A percentile compares a stretch with the other conserved stretches of the same genome.
Evolutionary conservation across 192 early-diverging fungal species (phyloP).

Genomic region (Rhizoclosmatium sp.): DNA sequence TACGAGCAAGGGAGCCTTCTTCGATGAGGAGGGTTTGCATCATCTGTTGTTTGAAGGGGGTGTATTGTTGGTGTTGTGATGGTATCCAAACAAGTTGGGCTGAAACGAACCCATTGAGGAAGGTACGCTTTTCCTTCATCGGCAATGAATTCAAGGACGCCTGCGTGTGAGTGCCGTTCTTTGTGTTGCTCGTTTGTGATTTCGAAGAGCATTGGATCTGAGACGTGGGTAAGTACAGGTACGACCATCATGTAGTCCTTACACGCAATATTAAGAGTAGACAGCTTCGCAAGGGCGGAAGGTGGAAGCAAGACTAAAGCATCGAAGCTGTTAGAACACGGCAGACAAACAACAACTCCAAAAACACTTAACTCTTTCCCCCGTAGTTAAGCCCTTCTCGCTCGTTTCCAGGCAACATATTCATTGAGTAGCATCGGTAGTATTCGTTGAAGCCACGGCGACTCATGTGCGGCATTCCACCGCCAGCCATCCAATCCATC

Average conservation of each 20-base stretch:
- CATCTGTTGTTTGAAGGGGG: constrained; percentile 66
- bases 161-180: constrained; percentile 78
- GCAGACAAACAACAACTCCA: neutral
- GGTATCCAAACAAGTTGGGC: neutral
- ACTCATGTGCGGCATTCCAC: neutral
- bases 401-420: constrained; percentile 76
- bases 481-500: constrained; percentile 21
- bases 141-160: constrained; percentile 98
- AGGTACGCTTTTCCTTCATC: constrained; percentile 96
- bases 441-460: constrained; percentile 38
- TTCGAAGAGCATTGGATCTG: constrained; percentile 92
- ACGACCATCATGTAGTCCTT: too few relatives aligned
- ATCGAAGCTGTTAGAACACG: neutral
- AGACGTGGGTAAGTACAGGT: constrained; percentile 52
- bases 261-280: constrained; percentile 34
- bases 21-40: constrained; percentile 84
- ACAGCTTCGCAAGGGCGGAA: constrained; percentile 74
- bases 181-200: constrained; percentile 67
- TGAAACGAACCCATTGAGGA: constrained; percentile 84
- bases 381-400: constrained; percentile 77
- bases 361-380: constrained; percentile 73
- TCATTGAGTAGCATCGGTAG: constrained; percentile 74
- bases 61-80: constrained; percentile 3
- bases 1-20: constrained; percentile 79
- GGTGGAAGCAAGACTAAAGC: constrained; percentile 77